Conservation (phyloP, 2,329 filamentous ascomycete genomes). For the Colletotrichum kahawae region DNA sequence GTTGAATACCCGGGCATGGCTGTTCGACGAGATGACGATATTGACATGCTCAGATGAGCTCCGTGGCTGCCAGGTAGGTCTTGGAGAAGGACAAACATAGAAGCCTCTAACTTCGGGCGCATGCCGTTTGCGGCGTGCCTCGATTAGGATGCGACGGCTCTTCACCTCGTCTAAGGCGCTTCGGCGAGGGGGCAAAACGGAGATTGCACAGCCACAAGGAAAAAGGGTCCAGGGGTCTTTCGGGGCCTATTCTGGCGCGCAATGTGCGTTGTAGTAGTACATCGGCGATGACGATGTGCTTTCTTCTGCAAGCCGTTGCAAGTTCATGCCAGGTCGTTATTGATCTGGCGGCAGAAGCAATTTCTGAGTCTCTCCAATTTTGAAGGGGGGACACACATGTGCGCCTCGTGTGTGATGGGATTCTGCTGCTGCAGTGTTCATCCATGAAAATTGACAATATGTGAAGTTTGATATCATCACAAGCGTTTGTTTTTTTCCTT, state of each 20-base stretch:
- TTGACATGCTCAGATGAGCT: not conserved
- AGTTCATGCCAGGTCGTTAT: not conserved
- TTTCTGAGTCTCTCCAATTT: not conserved
- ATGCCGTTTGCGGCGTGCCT: not conserved
- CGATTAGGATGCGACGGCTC: not conserved
- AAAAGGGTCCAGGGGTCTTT: constrained; percentile 17
- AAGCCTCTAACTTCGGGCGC: not conserved
- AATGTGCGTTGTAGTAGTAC: not conserved
- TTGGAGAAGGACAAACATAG: not conserved
- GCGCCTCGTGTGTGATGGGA: not conserved
- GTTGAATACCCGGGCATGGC: not conserved
- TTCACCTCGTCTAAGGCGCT: not conserved
- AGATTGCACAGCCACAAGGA: constrained; percentile 20
- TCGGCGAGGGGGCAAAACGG: constrained; percentile 7
- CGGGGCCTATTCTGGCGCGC: constrained; percentile 33
- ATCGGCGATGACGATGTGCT: not conserved
- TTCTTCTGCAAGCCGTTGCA: not conserved
- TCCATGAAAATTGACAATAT: not conserved
- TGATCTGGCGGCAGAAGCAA: not conserved
- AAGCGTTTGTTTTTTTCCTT: not conserved
- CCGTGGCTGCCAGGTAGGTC: not conserved
- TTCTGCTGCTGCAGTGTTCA: not conserved
- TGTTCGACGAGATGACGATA: not conserved
- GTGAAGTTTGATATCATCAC: not conserved
- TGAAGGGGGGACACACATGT: not conserved